These are phyloP conservation scores for Linnemannia hyalina DNA, from an alignment of 192 early-diverging fungal genomes.

Conservation along the genomic window DNA sequence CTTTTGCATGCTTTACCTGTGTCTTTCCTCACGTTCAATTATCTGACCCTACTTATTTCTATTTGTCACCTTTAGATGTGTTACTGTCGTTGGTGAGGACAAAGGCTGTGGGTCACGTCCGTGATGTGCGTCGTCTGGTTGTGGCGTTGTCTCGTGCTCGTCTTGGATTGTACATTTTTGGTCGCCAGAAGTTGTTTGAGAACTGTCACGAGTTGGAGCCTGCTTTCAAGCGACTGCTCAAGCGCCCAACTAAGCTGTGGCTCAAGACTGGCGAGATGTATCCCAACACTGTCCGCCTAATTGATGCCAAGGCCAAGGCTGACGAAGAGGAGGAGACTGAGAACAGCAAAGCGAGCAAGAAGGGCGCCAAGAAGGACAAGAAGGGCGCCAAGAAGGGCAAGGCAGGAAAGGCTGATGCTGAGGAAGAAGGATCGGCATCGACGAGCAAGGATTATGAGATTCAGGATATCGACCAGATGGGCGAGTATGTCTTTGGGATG, in stretches of 20 bases:
- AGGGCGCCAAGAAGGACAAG: slow-evolving; percentile 28
- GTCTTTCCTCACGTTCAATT: background rate
- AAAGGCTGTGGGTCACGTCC: slow-evolving; percentile 87
- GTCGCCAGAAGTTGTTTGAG: slow-evolving; percentile 78
- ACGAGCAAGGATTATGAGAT: slow-evolving; percentile 38
- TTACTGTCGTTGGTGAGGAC: slow-evolving; percentile 96
- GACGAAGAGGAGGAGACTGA: slow-evolving; percentile 32
- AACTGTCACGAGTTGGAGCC: slow-evolving; percentile 86
- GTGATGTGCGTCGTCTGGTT: slow-evolving; percentile 92
- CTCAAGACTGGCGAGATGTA: slow-evolving; percentile 69
- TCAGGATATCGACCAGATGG: slow-evolving; percentile 37
- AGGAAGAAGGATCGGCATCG: background rate
- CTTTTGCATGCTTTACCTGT: background rate
- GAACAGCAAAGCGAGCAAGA: background rate
- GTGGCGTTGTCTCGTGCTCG: slow-evolving; percentile 96
- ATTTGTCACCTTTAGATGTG: slow-evolving; percentile 67
- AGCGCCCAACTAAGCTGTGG: slow-evolving; percentile 73
- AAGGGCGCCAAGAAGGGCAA: slow-evolving; percentile 9
- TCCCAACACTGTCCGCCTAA: slow-evolving; percentile 55
- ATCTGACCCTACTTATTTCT: background rate
- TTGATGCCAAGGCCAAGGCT: slow-evolving; percentile 18
- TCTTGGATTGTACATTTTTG: slow-evolving; percentile 95
- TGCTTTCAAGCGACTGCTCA: slow-evolving; percentile 72
- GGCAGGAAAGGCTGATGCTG: background rate
- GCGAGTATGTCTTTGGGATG: slow-evolving; percentile 51